Base-by-base conservation (phyloP, 768 basidiomycete genomes). In the Galerina sulciceps region DNA sequence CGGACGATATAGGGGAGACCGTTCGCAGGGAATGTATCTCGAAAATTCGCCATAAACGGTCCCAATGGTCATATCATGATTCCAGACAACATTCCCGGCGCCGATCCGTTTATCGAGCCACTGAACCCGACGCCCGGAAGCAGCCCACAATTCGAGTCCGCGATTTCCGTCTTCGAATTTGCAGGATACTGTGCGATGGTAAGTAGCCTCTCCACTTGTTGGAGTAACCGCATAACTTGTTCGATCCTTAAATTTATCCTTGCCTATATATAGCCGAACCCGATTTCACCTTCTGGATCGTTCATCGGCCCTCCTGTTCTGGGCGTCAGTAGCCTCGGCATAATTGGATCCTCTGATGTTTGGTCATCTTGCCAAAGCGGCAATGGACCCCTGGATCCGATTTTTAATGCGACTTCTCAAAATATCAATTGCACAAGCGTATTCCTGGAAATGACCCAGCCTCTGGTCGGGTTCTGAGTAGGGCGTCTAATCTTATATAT, bases 231-330 rank as follows among this genome's bases (percentile, higher is more conserved):
- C 6, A 4, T 6, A 48, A 15, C 1, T 26, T n/a, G n/a, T 35
- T n/a, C 5, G 23, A 48, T 6, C 6, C 31, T 34, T 31, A 17
- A 31, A 45, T 20, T 17, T 10, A 13, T 17, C 2, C 4, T 41
- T 41, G 4, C 9, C 36, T 52, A 34, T 52, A 18, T 36, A 4
- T 22, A 59, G 57, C 57, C 57, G 6, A 53, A 59, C 35, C 57
- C 57, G 18, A 18, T 48, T 4, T 43, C 22, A 14, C n/a, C 50
- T 0, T 38, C 40, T 20, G 54, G 54, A 6, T 13, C 51, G 5
- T 52, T 44, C 20, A 53, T 59, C 35, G 57, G 57, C 1, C 52
- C 50, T 5, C 57, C 57, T 35, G 36, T 59, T 18, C 38, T 59
- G 1, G 42, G 43, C 1, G 53, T 55, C 44, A 35, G 44, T 10